These are phyloP conservation scores for Annulohypoxylon bovei DNA, from an alignment of 495 filamentous ascomycete genomes.

Conservation along the genomic window DNA sequence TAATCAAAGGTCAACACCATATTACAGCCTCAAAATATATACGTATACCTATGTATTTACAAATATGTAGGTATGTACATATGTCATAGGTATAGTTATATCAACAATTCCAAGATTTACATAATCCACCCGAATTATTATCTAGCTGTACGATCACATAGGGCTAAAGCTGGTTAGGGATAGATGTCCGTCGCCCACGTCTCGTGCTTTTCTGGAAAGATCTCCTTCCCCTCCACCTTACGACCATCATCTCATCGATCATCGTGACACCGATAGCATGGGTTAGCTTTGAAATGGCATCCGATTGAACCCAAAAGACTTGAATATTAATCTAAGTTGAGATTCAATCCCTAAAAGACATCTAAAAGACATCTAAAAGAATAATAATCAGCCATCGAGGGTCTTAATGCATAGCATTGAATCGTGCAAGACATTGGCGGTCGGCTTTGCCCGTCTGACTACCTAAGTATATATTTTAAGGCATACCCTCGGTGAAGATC, in stretches of 20 bases:
- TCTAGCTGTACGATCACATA: slow-evolving; percentile 4
- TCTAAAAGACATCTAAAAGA: slow-evolving; percentile 19
- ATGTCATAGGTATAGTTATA: background rate
- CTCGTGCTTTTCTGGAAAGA: slow-evolving; percentile 17
- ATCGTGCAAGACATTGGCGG: slow-evolving; percentile 15
- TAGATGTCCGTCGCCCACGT: background rate
- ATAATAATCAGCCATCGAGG: background rate
- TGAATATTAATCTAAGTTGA: background rate
- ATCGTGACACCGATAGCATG: slow-evolving; percentile 29
- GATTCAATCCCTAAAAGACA: background rate
- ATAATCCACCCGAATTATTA: slow-evolving; percentile 1
- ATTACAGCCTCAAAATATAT: background rate
- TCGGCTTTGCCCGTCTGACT: slow-evolving; percentile 41
- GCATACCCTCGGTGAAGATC: slow-evolving; percentile 33
- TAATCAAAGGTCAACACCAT: background rate
- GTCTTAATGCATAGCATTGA: slow-evolving; percentile 23
- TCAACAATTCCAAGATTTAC: background rate
- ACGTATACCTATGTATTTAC: background rate
- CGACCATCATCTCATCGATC: slow-evolving; percentile 19
- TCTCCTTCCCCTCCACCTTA: slow-evolving; percentile 16
- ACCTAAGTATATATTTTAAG: slow-evolving; percentile 31
- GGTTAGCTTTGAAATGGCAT: slow-evolving; percentile 28
- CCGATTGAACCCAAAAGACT: slow-evolving; percentile 3
- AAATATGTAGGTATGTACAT: too few relatives aligned
- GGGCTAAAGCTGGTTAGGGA: slow-evolving; percentile 8